Evolutionary conservation across 129 eudicot genomes (phyloP).

Genomic region (Escallonia rubra): DNA sequence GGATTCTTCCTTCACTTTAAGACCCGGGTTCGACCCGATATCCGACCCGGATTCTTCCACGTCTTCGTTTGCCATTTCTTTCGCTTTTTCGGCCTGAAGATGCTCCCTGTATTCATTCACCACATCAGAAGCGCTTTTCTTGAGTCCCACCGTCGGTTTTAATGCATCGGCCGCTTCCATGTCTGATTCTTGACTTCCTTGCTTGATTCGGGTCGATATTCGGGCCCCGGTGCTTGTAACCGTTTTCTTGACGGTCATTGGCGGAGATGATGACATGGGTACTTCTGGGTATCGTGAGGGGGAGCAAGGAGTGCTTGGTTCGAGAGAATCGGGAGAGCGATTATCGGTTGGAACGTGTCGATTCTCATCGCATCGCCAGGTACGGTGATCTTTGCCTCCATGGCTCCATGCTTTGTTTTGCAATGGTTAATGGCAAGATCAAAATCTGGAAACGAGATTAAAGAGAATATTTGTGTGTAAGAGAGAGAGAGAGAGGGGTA

Average conservation of each 20-base stretch:
- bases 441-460: no score
- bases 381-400: conserved; percentile 22
- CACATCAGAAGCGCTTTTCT: no score
- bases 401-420: background rate
- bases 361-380: conserved; percentile 15
- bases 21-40: background rate
- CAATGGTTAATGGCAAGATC: no score
- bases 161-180: background rate
- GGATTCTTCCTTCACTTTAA: background rate
- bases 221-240: conserved; percentile 57
- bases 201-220: conserved; percentile 30
- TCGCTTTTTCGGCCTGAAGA: no score
- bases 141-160: background rate
- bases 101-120: no score
- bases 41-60: no score
- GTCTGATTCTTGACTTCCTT: conserved; percentile 13
- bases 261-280: conserved; percentile 14
- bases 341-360: conserved; percentile 15
- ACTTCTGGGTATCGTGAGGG: conserved; percentile 19
- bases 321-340: conserved; percentile 26
- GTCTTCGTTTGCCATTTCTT: no score
- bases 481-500: background rate
- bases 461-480: background rate
- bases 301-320: conserved; percentile 21
- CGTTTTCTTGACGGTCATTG: conserved; percentile 33